phyloP scores from a whole-genome alignment of 345 rosid species.

The Mercurialis annua region DNA sequence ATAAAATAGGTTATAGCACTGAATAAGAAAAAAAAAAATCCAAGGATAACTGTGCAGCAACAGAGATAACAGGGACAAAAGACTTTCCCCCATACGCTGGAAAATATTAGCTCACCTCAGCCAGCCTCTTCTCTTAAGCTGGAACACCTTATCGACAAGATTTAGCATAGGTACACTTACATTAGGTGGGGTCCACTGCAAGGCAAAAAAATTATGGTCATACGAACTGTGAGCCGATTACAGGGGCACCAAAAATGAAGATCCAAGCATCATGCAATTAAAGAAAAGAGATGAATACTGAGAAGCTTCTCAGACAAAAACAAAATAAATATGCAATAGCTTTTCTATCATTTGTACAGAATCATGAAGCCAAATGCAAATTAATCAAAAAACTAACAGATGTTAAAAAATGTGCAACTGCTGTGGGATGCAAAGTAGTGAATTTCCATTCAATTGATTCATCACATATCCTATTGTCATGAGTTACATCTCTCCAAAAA shows the following conservation, averaged over 20 bases:
- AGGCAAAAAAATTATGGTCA: not conserved
- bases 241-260: not conserved
- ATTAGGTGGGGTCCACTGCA: conserved; percentile 96
- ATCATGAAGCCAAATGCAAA: not conserved
- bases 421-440: not conserved
- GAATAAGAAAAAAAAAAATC: not conserved
- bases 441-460: not conserved
- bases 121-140: conserved; percentile 98
- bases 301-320: not conserved
- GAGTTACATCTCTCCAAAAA: not conserved
- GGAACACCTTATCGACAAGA: conserved; percentile 96
- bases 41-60: not conserved
- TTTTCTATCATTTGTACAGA: not conserved
- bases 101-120: conserved; percentile 55
- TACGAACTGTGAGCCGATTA: not conserved
- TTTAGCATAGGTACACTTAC: conserved; percentile 89
- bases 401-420: not conserved
- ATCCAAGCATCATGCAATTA: not conserved
- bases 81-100: not conserved
- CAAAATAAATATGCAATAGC: not conserved
- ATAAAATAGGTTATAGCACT: not conserved
- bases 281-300: not conserved
- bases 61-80: not conserved
- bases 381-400: too few relatives aligned
- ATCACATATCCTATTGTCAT: not conserved